Evolutionary conservation across 2,329 filamentous ascomycete genomes (phyloP), one percentile per base, ranked within the genome.

Genomic region (Elsinoe australis): DNA sequence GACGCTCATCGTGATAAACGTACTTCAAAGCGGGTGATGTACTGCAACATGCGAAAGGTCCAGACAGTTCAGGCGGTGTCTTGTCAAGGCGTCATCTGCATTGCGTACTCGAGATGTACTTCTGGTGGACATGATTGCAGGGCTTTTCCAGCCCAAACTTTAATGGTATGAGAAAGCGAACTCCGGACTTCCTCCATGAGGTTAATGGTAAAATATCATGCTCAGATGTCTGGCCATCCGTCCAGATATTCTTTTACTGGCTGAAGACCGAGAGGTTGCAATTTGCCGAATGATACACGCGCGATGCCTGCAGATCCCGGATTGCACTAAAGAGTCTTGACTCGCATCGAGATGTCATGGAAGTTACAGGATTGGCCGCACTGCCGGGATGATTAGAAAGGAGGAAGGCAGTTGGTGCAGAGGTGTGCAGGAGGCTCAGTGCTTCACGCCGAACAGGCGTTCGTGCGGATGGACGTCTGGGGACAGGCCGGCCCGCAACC

Each of bases 361-460:
- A 44, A 31, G 17, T 9, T 21, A n/a, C 24, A 44, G 24, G 24
- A 44, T 44, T 44, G 39, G 39, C 24, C 31, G 39, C 28, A 31
- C 24, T 17, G 15, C n/a, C 28, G 18, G 14, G 18, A n/a, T n/a
- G n/a, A n/a, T n/a, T n/a, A n/a, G n/a, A n/a, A n/a, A n/a, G 21
- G 15, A 21, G 36, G 28, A 14, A 41, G 10, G 19, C 28, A 26
- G 28, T 41, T 41, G 36, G 36, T 28, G 22, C 36, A 28, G n/a
- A n/a, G n/a, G n/a, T n/a, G n/a, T n/a, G n/a, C n/a, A n/a, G n/a
- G n/a, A n/a, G n/a, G n/a, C 36, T 41, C 28, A 22, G 36, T 31
- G 9, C 12, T 28, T 24, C 24, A 41, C 24, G 39, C 39, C 39
- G 39, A 44, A 44, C 39, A 44, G 39, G 39, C 39, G 39, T 44